These are phyloP conservation scores for Sugiyamaella paludigena DNA, from an alignment of 1,139 yeast genomes.

Conservation along the genomic window DNA sequence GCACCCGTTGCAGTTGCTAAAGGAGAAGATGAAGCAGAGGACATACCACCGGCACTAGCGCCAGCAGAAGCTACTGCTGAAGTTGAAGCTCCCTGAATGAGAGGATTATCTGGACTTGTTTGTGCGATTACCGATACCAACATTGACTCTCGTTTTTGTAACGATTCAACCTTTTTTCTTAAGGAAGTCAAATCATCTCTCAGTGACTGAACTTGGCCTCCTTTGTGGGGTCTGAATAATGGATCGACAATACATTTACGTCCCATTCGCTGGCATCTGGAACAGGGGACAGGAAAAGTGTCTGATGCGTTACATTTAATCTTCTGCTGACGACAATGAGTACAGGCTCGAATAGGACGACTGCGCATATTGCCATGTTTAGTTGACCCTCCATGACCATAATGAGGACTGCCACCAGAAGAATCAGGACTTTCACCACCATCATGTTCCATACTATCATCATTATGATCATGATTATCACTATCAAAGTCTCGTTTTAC, in stretches of 20 bases:
- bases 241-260: constrained; percentile 88
- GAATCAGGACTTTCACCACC: constrained; percentile 5
- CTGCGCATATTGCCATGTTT: constrained; percentile 16
- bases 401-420: neutral
- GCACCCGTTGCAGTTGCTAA: too few species aligned
- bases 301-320: constrained; percentile 90
- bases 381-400: neutral
- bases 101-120: constrained; percentile 23
- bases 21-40: too few species aligned
- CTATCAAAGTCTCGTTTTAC: constrained; percentile 1
- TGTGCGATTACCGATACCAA: constrained; percentile 27
- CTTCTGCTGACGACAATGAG: constrained; percentile 93
- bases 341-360: constrained; percentile 88
- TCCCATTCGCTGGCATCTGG: constrained; percentile 76
- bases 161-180: constrained; percentile 70
- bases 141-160: constrained; percentile 54
- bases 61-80: neutral
- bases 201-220: constrained; percentile 80
- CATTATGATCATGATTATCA: neutral
- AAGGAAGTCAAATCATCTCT: constrained; percentile 83
- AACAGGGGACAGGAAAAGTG: constrained; percentile 77
- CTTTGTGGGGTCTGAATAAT: constrained; percentile 85
- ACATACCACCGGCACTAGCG: neutral
- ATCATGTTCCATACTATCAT: neutral
- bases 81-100: neutral